Percentiles rank a stretch among this genome's conserved stretches.
Evolutionary conservation across 352 stramenopile genomes (phyloP).

Genomic region (Globisporangium camurandrum): DNA sequence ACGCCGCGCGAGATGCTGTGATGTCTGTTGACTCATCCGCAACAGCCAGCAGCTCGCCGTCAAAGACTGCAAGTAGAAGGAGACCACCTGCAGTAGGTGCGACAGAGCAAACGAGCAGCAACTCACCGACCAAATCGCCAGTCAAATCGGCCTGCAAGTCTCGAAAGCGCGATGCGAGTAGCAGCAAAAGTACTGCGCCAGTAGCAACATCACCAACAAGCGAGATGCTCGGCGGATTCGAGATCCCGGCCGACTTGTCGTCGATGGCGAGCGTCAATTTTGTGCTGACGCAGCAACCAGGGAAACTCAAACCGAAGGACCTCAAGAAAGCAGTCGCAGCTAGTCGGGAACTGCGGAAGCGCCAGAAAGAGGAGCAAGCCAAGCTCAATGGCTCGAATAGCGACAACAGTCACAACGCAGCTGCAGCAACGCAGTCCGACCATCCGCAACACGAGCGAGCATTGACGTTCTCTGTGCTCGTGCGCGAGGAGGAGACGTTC

Average conservation of each 20-base stretch:
- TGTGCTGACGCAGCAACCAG: slow-evolving; percentile 81
- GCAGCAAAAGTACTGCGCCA: not conserved
- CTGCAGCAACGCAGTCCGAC: not conserved
- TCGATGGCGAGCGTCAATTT: slow-evolving; percentile 67
- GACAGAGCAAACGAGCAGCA: not conserved
- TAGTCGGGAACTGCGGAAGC: slow-evolving; percentile 53
- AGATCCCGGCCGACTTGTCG: slow-evolving; percentile 61
- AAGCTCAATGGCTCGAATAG: slow-evolving; percentile 20
- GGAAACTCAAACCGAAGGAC: slow-evolving; percentile 87
- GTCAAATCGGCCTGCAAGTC: not conserved
- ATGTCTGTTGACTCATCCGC: not conserved
- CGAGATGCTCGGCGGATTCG: slow-evolving; percentile 41
- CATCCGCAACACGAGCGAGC: slow-evolving; percentile 5
- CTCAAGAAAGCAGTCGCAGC: slow-evolving; percentile 83
- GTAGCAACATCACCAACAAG: no score
- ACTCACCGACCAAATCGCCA: not conserved
- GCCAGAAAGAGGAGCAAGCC: slow-evolving; percentile 58
- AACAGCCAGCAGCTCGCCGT: not conserved
- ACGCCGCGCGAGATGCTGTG: slow-evolving; percentile 1
- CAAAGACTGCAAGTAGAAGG: not conserved
- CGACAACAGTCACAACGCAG: not conserved
- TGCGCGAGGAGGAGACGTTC: slow-evolving; percentile 40
- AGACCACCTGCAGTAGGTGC: not conserved
- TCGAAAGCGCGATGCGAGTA: not conserved
- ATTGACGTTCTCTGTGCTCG: slow-evolving; percentile 44